Base-by-base conservation (phyloP, 2,329 filamentous ascomycete genomes). In the Teratosphaeria nubilosa region DNA sequence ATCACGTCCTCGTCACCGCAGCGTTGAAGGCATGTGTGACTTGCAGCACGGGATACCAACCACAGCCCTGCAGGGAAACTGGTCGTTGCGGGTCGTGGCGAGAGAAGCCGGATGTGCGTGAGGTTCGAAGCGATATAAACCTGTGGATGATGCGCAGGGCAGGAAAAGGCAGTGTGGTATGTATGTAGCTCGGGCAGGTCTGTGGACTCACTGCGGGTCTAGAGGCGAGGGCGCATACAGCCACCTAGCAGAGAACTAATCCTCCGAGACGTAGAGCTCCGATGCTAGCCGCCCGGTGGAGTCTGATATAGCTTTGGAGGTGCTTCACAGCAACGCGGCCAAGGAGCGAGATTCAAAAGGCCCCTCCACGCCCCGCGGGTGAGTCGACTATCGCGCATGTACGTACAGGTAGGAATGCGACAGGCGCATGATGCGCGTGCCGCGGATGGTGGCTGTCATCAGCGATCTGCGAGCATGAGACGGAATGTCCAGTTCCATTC, bases 1-100 rank as follows among this genome's bases (percentile, higher is more conserved):
- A 20, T 10, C 5, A 54, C 13, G 16, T n/a, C 10, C 53, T 32
- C 32, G 31, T 24, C 14, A 6, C 51, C 51, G 51, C 25, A 53
- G 22, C 5, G 20, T 22, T 54, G 50, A 50, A 55, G 57, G 57
- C 57, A 34, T 54, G 59, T 30, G 64, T 66, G 63, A 66, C 61
- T 61, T 65, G 66, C 65, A 66, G 66, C 64, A 66, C 66, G 67
- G 67, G 64, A 64, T 67, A 58, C 25, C 41, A 48, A 48, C 41
- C 41, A 48, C 41, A 22, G 20, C 16, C 41, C 41, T 20, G 16
- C 13, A 16, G 20, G 41, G 22, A 20, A 22, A 16, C 41, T 48
- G n/a, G 41, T 22, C 20, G 41, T 22, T n/a, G 41, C 41, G 41
- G 41, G 20, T n/a, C 41, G 41, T 10, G 41, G 41, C 41, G 41